Evolutionary conservation across 345 rosid species (phyloP), one percentile per base, ranked within the genome.

Genomic region (Eucalyptus cladocalyx): DNA sequence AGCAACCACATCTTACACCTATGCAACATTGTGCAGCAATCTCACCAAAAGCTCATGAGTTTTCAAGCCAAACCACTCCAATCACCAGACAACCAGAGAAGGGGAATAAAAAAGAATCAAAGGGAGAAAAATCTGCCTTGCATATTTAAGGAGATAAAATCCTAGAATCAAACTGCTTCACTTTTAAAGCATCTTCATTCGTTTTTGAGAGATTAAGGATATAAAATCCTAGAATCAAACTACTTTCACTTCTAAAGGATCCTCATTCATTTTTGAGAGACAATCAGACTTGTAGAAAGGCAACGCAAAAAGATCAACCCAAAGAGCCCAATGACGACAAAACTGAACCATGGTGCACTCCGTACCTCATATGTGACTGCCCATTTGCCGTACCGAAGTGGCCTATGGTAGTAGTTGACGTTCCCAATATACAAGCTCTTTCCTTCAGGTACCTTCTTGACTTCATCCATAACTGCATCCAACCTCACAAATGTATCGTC

Each of bases 321-420:
- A 19, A 76, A 76, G 28, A 76, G 83, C 47, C 83, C 42, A 76
- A 21, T 0, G 4, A 10, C 1, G 2, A 76, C 47, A 76, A 2
- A 37, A 76, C 45, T 23, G 8, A 76, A 76, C 83, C 83, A 37
- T 37, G 28, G 47, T 24, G 28, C 23, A 30, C 50, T 56, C 47
- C 53, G 5, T 95, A 97, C 99, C 98, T 97, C 98, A 80, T 96
- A 95, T n/a, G 97, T 95, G 90, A 97, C 99, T 42, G 97, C 98
- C 99, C 99, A 97, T 97, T 97, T 97, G 72, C 99, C 99, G 9
- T 95, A 56, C 40, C 99, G 95, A 50, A 97, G 91, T 90, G 99
- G 99, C 93, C 93, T 96, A 88, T 96, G 98, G 93, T 93, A 94
- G 92, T 96, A 97, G 92, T 97, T 97, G 89, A 96, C 94, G 90